Conservation (phyloP, 1,139 yeast species). For the Sugiyamaella japonica region DNA sequence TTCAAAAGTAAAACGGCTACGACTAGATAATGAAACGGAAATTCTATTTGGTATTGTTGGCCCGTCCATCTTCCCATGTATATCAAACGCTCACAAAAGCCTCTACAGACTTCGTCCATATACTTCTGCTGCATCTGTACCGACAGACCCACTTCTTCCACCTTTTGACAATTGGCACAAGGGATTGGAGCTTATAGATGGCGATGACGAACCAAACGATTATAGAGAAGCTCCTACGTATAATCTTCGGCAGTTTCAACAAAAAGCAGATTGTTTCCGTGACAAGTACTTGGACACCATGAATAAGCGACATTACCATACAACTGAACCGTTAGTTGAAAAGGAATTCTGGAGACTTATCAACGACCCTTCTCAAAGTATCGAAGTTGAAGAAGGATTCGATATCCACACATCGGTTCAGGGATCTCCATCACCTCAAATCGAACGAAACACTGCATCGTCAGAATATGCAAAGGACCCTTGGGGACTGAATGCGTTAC, state of each 20-base stretch:
- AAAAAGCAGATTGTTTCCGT: conserved; percentile 54
- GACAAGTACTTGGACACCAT: conserved; percentile 38
- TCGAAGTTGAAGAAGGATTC: conserved; percentile 53
- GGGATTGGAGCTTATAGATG: conserved; percentile 22
- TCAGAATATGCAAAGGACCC: conserved; percentile 43
- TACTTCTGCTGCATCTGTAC: conserved; percentile 21
- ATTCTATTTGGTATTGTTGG: conserved; percentile 4
- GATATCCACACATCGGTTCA: conserved; percentile 47
- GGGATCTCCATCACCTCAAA: conserved; percentile 53
- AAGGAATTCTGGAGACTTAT: conserved; percentile 43
- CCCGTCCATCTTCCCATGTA: conserved; percentile 20
- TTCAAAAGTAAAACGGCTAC: conserved; percentile 10
- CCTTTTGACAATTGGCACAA: conserved; percentile 31
- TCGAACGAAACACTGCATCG: conserved; percentile 33
- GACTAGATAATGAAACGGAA: conserved; percentile 23
- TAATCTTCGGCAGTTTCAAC: conserved; percentile 58
- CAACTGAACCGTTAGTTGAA: conserved; percentile 35
- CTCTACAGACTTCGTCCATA: conserved; percentile 25
- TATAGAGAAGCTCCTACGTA: conserved; percentile 66
- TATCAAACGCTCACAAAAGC: conserved; percentile 21
- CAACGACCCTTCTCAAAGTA: conserved; percentile 38
- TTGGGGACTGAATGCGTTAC: conserved; percentile 71
- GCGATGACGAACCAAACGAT: conserved; percentile 26
- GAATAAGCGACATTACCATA: conserved; percentile 12
- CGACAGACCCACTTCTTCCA: conserved; percentile 28